Evolutionary conservation across 2,329 filamentous ascomycete species (phyloP).

Genomic region (Trichoderma cornu-damae): DNA sequence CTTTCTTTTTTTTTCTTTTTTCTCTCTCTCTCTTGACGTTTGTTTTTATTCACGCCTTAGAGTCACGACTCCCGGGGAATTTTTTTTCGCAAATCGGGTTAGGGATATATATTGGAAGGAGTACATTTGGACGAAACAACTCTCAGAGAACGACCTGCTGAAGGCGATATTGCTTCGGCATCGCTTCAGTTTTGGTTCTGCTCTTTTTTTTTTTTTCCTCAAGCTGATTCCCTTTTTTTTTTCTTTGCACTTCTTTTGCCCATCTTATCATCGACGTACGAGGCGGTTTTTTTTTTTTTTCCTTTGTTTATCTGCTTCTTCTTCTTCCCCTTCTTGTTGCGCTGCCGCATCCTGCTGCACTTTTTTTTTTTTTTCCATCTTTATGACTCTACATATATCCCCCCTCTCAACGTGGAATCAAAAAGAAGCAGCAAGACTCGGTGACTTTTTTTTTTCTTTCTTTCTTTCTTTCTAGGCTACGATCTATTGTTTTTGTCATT

Average conservation of each 20-base stretch:
- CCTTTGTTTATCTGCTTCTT: slow-evolving; percentile 21
- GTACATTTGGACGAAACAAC: slow-evolving; percentile 36
- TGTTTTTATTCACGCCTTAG: slow-evolving; percentile 32
- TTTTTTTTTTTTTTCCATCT: neutral
- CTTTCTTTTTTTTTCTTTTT: slow-evolving; percentile 26
- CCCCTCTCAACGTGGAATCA: neutral
- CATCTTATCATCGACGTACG: slow-evolving; percentile 13
- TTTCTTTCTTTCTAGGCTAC: neutral
- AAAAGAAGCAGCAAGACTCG: neutral
- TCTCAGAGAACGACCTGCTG: slow-evolving; percentile 8
- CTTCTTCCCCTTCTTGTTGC: slow-evolving; percentile 1
- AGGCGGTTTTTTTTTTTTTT: slow-evolving; percentile 19
- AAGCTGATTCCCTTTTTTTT: slow-evolving; percentile 16
- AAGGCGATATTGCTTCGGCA: slow-evolving; percentile 20
- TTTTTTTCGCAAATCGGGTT: slow-evolving; percentile 28
- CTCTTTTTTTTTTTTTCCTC: slow-evolving; percentile 6
- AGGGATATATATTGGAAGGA: slow-evolving; percentile 38
- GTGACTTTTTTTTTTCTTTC: neutral
- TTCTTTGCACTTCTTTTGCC: slow-evolving; percentile 12
- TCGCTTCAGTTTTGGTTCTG: slow-evolving; percentile 28
- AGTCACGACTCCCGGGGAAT: slow-evolving; percentile 34
- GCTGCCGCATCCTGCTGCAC: neutral
- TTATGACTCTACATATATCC: slow-evolving; percentile 1
- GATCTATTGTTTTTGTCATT: neutral
- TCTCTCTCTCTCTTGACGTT: slow-evolving; percentile 24